These are phyloP conservation scores for Theileria equi DNA, from an alignment of 169 alveolate species.

Conservation along the genomic window DNA sequence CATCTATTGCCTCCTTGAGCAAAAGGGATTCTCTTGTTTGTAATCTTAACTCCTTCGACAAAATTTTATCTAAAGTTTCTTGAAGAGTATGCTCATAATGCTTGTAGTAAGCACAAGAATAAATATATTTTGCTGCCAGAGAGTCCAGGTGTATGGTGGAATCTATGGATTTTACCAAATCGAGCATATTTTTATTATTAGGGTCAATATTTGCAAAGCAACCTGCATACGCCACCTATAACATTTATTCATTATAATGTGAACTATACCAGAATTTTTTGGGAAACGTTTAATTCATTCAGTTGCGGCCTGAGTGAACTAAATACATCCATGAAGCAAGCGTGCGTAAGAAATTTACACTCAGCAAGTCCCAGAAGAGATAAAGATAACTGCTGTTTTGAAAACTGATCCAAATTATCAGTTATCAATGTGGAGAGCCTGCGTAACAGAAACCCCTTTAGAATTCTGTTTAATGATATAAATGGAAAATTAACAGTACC, in stretches of 20 bases:
- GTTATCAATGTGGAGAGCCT: constrained; percentile 56
- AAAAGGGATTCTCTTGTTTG: constrained; percentile 7
- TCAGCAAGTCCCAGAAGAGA: constrained; percentile 35
- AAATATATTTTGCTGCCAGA: constrained; percentile 29
- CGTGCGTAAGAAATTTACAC: constrained; percentile 47
- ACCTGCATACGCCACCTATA: constrained; percentile 45
- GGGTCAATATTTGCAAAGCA: constrained; percentile 16
- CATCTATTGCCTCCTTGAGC: constrained; percentile 60
- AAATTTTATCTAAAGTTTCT: constrained; percentile 11
- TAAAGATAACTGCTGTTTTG: constrained; percentile 27
- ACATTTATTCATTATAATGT: not conserved
- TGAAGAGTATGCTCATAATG: constrained; percentile 3
- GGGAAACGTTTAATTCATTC: constrained; percentile 10
- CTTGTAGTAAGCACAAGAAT: constrained; percentile 28
- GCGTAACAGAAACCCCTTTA: constrained; percentile 61
- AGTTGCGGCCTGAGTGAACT: constrained; percentile 12
- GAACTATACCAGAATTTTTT: constrained; percentile 11
- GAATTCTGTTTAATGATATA: constrained; percentile 13
- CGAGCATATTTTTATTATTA: not conserved
- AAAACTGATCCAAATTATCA: constrained; percentile 64
- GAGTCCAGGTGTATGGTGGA: constrained; percentile 17
- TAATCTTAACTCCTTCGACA: not conserved
- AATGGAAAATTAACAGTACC: constrained; percentile 16
- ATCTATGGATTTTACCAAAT: constrained; percentile 10
- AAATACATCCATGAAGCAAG: constrained; percentile 14